These are phyloP conservation scores for Hamamelis virginiana DNA, from an alignment of 164 flowering plant species.

Conservation along the genomic window DNA sequence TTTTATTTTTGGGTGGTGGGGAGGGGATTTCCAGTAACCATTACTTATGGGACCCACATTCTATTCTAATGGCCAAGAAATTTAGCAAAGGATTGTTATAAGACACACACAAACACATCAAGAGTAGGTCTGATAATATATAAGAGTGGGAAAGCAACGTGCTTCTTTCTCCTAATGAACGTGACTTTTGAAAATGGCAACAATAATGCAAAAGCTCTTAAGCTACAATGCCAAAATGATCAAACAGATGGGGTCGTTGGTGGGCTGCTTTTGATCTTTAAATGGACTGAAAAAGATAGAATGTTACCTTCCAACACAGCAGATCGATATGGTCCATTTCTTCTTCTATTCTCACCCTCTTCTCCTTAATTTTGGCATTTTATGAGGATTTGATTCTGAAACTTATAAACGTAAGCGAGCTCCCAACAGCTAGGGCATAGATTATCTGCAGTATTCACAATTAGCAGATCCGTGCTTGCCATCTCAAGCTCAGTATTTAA, in stretches of 20 bases:
- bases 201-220: slow-evolving; percentile 12
- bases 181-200: not conserved
- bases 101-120: too few species aligned
- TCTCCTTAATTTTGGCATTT: slow-evolving; percentile 2
- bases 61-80: too few species aligned
- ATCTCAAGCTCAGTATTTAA: too few species aligned
- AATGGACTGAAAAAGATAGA: slow-evolving; percentile 15
- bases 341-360: not conserved
- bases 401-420: too few species aligned
- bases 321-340: not conserved
- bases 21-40: too few species aligned
- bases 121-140: not conserved
- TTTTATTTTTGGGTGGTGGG: too few species aligned
- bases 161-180: not conserved
- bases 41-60: too few species aligned
- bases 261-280: slow-evolving; percentile 11
- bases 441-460: too few species aligned
- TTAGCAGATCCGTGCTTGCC: too few species aligned
- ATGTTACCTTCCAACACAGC: slow-evolving; percentile 8
- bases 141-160: not conserved
- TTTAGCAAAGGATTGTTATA: too few species aligned
- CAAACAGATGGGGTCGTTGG: slow-evolving; percentile 4
- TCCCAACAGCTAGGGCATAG: too few species aligned
- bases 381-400: not conserved
- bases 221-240: not conserved